These are phyloP conservation scores for Capsicum baccatum DNA, from an alignment of 257 asterid genomes.

Conservation along the genomic window DNA sequence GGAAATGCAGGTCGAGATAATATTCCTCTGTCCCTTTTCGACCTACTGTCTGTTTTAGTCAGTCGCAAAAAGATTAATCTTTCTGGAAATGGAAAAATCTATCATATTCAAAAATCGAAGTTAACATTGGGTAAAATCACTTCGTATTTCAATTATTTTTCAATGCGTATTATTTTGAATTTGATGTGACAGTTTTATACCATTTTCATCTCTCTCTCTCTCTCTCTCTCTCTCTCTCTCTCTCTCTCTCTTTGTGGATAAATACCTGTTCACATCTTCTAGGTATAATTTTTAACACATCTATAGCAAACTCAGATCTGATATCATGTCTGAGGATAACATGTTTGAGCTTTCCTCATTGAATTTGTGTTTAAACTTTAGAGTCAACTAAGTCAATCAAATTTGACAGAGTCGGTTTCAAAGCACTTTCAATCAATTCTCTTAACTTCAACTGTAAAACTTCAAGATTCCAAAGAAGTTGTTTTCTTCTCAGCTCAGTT, in stretches of 20 bases:
- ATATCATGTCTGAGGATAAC: not conserved
- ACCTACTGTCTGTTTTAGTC: not conserved
- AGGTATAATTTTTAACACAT: conserved; percentile 22
- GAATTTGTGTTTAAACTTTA: not conserved
- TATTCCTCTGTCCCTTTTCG: conserved; percentile 18
- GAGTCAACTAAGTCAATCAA: conserved; percentile 2
- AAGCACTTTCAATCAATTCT: not conserved
- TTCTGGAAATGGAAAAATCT: not conserved
- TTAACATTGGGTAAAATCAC: conserved; percentile 5
- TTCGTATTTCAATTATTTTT: conserved; percentile 10
- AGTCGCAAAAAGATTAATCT: not conserved
- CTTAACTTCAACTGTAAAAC: not conserved
- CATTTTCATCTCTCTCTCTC: not conserved
- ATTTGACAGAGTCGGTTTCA: conserved; percentile 9
- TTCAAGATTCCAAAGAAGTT: not conserved
- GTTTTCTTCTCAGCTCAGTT: conserved; percentile 64
- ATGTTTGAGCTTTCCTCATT: not conserved
- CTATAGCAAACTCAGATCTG: not conserved
- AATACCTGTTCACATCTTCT: conserved; percentile 6
- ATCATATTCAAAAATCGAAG: not conserved
- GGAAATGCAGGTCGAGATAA: conserved; percentile 77
- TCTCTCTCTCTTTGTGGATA: not conserved
- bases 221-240: not conserved
- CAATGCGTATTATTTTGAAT: conserved; percentile 13
- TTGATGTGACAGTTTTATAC: not conserved